phyloP scores from a whole-genome alignment of 148 eudicot genomes.

The Rhododendron henanense region DNA sequence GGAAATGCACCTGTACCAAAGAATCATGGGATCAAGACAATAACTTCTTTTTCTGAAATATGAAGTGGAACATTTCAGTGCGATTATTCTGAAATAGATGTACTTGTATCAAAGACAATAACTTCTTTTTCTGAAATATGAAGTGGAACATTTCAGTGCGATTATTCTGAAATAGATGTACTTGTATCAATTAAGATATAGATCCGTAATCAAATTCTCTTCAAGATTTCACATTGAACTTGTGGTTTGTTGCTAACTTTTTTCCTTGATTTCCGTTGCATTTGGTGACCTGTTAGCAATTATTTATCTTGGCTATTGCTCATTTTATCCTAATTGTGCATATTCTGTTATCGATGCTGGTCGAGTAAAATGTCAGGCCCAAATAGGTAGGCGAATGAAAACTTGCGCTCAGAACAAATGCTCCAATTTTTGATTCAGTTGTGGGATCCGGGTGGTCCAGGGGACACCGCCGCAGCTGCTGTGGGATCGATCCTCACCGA shows the following conservation, averaged over 20 bases:
- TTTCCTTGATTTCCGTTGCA: neutral
- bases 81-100: neutral
- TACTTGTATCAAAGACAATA: slow-evolving; percentile 27
- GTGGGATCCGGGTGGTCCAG: neutral
- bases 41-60: slow-evolving; percentile 67
- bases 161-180: neutral
- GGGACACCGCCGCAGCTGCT: neutral
- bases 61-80: slow-evolving; percentile 19
- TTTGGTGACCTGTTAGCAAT: neutral
- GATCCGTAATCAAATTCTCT: neutral
- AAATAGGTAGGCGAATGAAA: neutral
- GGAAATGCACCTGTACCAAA: slow-evolving; percentile 88
- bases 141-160: slow-evolving; percentile 2
- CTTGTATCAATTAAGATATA: neutral
- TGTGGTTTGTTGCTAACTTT: neutral
- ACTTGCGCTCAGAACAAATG: neutral
- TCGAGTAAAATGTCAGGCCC: neutral
- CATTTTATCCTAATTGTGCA: neutral
- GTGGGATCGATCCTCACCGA: neutral
- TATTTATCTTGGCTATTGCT: neutral
- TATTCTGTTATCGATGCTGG: neutral
- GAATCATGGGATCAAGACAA: slow-evolving; percentile 75
- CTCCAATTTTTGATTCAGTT: neutral
- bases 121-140: slow-evolving; percentile 71
- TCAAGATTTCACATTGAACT: neutral